Evolutionary conservation across 2,329 filamentous ascomycete genomes (phyloP).

Genomic region (Verticillium albo-atrum): DNA sequence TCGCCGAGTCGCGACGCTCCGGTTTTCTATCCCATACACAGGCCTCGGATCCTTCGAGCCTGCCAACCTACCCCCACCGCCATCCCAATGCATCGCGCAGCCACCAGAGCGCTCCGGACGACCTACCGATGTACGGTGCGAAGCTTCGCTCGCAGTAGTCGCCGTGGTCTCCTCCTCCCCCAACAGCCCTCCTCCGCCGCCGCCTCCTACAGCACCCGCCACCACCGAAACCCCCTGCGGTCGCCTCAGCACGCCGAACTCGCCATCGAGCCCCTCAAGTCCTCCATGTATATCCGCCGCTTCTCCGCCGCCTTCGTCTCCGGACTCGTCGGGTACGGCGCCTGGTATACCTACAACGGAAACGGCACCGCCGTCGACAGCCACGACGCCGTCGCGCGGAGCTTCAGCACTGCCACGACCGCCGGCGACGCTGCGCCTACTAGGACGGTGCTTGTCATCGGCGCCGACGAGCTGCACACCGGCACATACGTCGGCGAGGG

Average conservation of each 20-base stretch:
- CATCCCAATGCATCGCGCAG: conserved; percentile 65
- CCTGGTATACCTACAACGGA: conserved; percentile 68
- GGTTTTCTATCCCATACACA: background rate
- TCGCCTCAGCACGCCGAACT: conserved; percentile 18
- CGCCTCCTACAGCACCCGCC: conserved; percentile 13
- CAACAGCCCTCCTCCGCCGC: conserved; percentile 12
- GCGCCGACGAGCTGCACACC: conserved; percentile 85
- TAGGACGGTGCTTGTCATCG: conserved; percentile 76
- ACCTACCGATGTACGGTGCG: conserved; percentile 61
- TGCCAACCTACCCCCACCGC: background rate
- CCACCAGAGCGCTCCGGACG: conserved; percentile 63
- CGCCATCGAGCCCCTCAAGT: conserved; percentile 48
- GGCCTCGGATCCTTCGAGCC: background rate
- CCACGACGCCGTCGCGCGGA: conserved; percentile 30
- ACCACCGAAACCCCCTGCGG: conserved; percentile 13
- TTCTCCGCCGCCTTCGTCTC: conserved; percentile 64
- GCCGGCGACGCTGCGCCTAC: conserved; percentile 37
- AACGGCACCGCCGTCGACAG: conserved; percentile 36
- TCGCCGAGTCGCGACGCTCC: background rate
- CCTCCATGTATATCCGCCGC: conserved; percentile 72
- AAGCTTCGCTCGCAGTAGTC: conserved; percentile 48
- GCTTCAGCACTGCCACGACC: conserved; percentile 26
- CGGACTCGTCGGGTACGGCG: conserved; percentile 69
- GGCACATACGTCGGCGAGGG: conserved; percentile 80
- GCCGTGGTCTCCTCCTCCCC: conserved; percentile 33